Percentiles rank a stretch among this genome's conserved stretches.
Evolutionary conservation across 1,284 basidiomycete species (phyloP).

Genomic region (Microbotryomycetes sp.): DNA sequence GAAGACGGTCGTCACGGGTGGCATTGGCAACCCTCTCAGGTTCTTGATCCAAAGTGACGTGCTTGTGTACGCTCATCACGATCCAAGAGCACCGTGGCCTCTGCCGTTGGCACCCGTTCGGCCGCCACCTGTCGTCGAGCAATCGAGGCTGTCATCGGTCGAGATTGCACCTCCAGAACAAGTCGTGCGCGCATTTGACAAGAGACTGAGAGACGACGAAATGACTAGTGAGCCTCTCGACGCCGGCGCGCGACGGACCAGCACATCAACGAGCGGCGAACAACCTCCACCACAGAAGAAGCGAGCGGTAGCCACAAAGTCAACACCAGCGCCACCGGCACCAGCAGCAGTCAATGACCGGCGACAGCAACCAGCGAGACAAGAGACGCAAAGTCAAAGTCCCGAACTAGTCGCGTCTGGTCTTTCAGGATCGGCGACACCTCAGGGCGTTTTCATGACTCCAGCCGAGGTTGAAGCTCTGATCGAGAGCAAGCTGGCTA

Average conservation of each 20-base stretch:
- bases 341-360: not conserved
- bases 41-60: slow-evolving; percentile 21
- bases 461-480: not conserved
- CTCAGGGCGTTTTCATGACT: not conserved
- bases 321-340: not conserved
- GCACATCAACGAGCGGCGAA: not conserved
- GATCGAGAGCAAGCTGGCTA: not conserved
- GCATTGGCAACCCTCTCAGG: not conserved
- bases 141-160: not conserved
- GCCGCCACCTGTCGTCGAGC: not conserved
- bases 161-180: not conserved
- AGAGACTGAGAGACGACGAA: not conserved
- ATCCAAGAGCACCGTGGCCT: slow-evolving; percentile 2
- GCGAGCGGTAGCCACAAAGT: not conserved
- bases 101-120: not conserved
- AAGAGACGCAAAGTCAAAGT: not conserved
- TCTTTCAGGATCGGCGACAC: not conserved
- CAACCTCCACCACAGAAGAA: not conserved
- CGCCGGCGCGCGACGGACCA: too few relatives aligned
- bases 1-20: not conserved
- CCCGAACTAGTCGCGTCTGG: not conserved
- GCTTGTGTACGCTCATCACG: slow-evolving; percentile 10
- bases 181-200: not conserved
- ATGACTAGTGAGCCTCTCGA: too few relatives aligned
- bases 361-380: too few relatives aligned